phyloP scores from a whole-genome alignment of 1,139 yeast genomes.

The Pichia sp. region DNA sequence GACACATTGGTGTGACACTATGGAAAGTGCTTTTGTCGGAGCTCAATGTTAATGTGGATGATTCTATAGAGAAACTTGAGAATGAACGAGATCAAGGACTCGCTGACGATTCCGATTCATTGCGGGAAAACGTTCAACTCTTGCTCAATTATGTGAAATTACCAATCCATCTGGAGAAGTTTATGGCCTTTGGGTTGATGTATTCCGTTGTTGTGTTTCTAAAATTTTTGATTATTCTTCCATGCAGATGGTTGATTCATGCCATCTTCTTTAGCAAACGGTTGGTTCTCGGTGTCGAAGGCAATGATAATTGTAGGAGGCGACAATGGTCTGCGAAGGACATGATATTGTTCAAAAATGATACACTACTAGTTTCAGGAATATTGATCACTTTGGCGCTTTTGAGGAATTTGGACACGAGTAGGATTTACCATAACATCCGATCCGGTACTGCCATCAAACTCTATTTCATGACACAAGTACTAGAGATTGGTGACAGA shows the following conservation, averaged over 20 bases:
- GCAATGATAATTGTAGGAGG: too few relatives aligned
- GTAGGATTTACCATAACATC: slow-evolving; percentile 81
- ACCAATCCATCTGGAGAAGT: slow-evolving; percentile 64
- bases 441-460: slow-evolving; percentile 91
- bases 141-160: slow-evolving; percentile 54
- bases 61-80: too few relatives aligned
- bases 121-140: slow-evolving; percentile 43
- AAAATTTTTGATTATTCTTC: slow-evolving; percentile 69
- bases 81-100: too few relatives aligned
- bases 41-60: background rate
- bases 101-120: too few relatives aligned
- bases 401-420: slow-evolving; percentile 59
- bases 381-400: slow-evolving; percentile 37
- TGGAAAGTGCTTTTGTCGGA: slow-evolving; percentile 9
- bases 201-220: slow-evolving; percentile 75
- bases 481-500: slow-evolving; percentile 84
- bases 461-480: slow-evolving; percentile 87
- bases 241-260: slow-evolving; percentile 50
- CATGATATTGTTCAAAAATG: slow-evolving; percentile 40
- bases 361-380: slow-evolving; percentile 44
- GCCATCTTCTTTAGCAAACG: too few relatives aligned
- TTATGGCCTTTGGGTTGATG: slow-evolving; percentile 68
- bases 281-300: too few relatives aligned
- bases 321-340: too few relatives aligned
- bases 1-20: slow-evolving; percentile 3